A percentile compares a stretch with the other conserved stretches of the same genome.
Evolutionary conservation across 345 rosid species (phyloP).

Genomic region (Brassica rapa): DNA sequence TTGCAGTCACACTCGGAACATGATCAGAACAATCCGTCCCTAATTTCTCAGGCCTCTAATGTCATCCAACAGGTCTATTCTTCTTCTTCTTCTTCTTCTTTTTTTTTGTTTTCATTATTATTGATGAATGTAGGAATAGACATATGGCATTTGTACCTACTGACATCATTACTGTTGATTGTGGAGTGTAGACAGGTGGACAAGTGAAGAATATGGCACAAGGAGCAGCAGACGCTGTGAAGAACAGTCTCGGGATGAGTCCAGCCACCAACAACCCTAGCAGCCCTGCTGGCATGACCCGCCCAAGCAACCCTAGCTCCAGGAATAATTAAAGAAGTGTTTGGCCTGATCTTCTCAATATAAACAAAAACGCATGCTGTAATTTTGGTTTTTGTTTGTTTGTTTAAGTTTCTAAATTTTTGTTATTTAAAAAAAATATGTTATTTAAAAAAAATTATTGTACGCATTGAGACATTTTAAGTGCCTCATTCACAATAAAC

Average conservation of each 20-base stretch:
- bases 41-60: conserved; percentile 44
- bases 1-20: conserved; percentile 16
- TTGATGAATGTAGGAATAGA: too few species aligned
- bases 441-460: too few species aligned
- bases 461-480: too few species aligned
- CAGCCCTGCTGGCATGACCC: conserved; percentile 30
- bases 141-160: too few species aligned
- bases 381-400: too few species aligned
- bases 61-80: conserved; percentile 46
- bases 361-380: too few species aligned
- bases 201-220: conserved; percentile 56
- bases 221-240: conserved; percentile 54
- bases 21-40: conserved; percentile 37
- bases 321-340: background rate
- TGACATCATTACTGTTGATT: background rate
- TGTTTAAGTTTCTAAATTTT: too few species aligned
- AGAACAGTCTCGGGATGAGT: conserved; percentile 50
- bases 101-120: too few species aligned
- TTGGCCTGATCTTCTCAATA: background rate
- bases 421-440: too few species aligned
- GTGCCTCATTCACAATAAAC: too few species aligned
- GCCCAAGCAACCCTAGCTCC: conserved; percentile 17
- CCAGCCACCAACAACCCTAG: conserved; percentile 14
- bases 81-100: background rate
- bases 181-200: conserved; percentile 48